Percentiles rank a stretch among this genome's conserved stretches.
Evolutionary conservation across 2,329 filamentous ascomycete genomes (phyloP).

Genomic region (Cladosporium sp.): DNA sequence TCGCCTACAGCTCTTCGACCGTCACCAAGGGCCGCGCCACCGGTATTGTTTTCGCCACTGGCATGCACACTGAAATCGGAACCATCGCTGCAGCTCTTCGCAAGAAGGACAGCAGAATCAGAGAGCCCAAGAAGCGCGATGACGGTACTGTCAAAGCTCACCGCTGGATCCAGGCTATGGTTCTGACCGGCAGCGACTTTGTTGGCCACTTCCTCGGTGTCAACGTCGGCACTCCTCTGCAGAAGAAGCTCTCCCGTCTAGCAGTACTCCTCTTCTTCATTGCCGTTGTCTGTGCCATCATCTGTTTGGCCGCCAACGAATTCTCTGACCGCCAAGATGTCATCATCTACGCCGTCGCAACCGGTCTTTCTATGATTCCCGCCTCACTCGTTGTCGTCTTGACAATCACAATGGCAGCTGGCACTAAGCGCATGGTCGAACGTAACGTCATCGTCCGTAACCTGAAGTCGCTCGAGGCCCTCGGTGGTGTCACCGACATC

Average conservation of each 20-base stretch:
- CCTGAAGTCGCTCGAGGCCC: conserved; percentile 63
- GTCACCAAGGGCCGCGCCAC: conserved; percentile 69
- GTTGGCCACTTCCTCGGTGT: conserved; percentile 66
- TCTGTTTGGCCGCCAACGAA: conserved; percentile 65
- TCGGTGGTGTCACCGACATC: conserved; percentile 65
- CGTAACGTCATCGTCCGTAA: conserved; percentile 66
- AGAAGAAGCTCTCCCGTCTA: conserved; percentile 82
- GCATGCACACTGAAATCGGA: conserved; percentile 73
- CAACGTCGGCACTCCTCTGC: conserved; percentile 76
- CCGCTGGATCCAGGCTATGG: conserved; percentile 49
- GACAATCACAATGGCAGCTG: conserved; percentile 52
- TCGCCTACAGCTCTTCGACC: conserved; percentile 71
- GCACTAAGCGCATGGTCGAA: conserved; percentile 64
- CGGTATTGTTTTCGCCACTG: conserved; percentile 69
- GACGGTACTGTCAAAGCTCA: conserved; percentile 37
- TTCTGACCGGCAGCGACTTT: conserved; percentile 57
- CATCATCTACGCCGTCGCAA: conserved; percentile 66
- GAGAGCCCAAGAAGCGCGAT: conserved; percentile 42
- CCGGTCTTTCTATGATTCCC: conserved; percentile 62
- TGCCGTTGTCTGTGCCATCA: conserved; percentile 68
- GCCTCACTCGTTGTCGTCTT: conserved; percentile 47
- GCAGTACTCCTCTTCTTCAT: conserved; percentile 77
- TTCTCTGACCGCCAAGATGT: conserved; percentile 57
- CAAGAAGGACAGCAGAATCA: conserved; percentile 52
- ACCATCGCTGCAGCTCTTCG: conserved; percentile 71